Evolutionary conservation across 345 rosid species (phyloP).

Genomic region (Camelina hispida): DNA sequence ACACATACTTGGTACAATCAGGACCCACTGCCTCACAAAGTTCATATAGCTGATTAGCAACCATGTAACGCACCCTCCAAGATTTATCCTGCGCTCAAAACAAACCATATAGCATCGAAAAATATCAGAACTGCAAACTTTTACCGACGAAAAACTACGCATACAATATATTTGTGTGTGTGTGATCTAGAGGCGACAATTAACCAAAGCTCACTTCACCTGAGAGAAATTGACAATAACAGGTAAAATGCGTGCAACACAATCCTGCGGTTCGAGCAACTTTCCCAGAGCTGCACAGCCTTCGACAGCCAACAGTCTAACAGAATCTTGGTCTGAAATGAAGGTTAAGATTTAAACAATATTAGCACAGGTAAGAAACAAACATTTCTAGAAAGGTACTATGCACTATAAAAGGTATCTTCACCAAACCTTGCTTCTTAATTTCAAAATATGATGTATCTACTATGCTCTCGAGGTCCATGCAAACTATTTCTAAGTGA

Average conservation of each 20-base stretch:
- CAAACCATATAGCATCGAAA: background rate
- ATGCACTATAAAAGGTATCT: background rate
- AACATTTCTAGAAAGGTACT: background rate
- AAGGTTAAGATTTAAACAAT: constrained; percentile 5
- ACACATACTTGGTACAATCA: constrained; percentile 78
- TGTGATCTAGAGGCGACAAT: background rate
- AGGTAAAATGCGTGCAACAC: constrained; percentile 75
- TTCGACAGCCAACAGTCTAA: constrained; percentile 77
- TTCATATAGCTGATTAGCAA: constrained; percentile 95
- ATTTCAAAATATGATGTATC: constrained; percentile 6
- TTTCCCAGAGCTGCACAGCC: constrained; percentile 81
- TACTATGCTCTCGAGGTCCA: background rate
- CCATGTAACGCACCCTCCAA: constrained; percentile 99
- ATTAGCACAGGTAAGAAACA: constrained; percentile 1
- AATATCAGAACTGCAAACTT: constrained; percentile 13
- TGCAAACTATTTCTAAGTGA: constrained; percentile 10
- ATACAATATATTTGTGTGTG: background rate
- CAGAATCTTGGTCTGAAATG: constrained; percentile 78
- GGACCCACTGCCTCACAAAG: constrained; percentile 97
- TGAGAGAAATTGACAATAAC: constrained; percentile 77
- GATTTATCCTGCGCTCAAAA: constrained; percentile 76
- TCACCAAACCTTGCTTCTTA: background rate
- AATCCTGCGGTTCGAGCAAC: constrained; percentile 75
- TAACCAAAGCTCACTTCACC: constrained; percentile 48
- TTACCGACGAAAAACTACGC: background rate